phyloP scores from a whole-genome alignment of 140 eudicot genomes.

The Senecio squalidus region DNA sequence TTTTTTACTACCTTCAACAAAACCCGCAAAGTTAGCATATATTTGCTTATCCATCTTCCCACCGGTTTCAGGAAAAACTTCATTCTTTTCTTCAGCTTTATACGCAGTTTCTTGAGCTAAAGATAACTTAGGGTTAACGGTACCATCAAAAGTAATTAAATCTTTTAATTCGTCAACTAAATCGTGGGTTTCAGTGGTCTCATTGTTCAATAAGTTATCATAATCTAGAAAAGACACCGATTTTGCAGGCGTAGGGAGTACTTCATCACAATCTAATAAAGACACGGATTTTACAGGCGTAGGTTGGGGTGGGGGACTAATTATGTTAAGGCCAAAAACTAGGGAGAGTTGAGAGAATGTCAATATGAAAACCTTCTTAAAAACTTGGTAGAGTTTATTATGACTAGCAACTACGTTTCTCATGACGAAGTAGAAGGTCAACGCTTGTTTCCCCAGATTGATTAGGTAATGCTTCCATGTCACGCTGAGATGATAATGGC shows the following conservation, averaged over 20 bases:
- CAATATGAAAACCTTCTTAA: conserved; percentile 25
- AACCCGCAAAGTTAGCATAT: conserved; percentile 39
- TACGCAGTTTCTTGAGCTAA: conserved; percentile 20
- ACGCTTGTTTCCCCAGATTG: conserved; percentile 63
- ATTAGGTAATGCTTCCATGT: conserved; percentile 86
- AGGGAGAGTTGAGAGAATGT: conserved; percentile 46
- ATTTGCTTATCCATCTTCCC: conserved; percentile 47
- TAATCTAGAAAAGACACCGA: conserved; percentile 48
- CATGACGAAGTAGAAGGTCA: conserved; percentile 62
- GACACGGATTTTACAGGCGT: conserved; percentile 36
- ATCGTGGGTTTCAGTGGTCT: conserved; percentile 20
- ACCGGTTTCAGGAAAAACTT: not conserved
- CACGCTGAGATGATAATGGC: conserved; percentile 37
- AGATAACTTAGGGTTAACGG: conserved; percentile 8
- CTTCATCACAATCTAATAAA: conserved; percentile 50
- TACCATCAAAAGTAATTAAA: conserved; percentile 39
- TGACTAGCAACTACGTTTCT: conserved; percentile 81
- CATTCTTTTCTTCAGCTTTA: conserved; percentile 20
- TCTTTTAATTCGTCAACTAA: conserved; percentile 44
- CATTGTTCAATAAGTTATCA: conserved; percentile 18
- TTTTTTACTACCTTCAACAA: conserved; percentile 31
- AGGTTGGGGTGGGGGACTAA: conserved; percentile 24
- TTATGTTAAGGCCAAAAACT: conserved; percentile 39
- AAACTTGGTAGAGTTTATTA: conserved; percentile 22
- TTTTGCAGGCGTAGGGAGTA: conserved; percentile 10